Conservation (phyloP, 495 filamentous ascomycete genomes). For the Penicillium atrosanguineum region DNA sequence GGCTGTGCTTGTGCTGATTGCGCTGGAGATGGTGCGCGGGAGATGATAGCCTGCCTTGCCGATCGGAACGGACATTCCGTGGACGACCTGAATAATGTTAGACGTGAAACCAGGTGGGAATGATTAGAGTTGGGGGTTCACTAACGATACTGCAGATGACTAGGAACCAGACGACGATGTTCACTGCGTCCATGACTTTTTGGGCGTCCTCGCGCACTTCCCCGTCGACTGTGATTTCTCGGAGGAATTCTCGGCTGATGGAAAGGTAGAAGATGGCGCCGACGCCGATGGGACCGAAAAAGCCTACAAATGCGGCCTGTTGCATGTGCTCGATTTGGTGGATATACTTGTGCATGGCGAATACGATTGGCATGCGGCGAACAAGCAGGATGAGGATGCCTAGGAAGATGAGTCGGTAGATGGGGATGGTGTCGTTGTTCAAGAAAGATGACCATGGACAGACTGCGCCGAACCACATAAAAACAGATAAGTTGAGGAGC, state of each 20-base stretch:
- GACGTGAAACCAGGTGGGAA: neutral
- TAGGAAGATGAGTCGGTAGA: conserved; percentile 73
- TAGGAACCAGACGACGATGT: conserved; percentile 82
- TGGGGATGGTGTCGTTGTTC: conserved; percentile 66
- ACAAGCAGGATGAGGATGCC: conserved; percentile 80
- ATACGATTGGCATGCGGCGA: conserved; percentile 74
- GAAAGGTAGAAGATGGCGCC: conserved; percentile 90
- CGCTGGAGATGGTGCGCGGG: conserved; percentile 70
- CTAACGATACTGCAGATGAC: conserved; percentile 77
- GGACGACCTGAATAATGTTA: conserved; percentile 60
- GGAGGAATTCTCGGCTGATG: conserved; percentile 66
- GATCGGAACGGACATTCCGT: conserved; percentile 80
- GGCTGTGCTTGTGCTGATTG: conserved; percentile 39
- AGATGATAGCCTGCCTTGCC: conserved; percentile 80
- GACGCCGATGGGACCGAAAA: conserved; percentile 95
- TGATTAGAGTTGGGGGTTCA: neutral
- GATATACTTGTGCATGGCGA: conserved; percentile 70
- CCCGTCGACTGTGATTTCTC: conserved; percentile 54
- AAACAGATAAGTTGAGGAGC: conserved; percentile 80
- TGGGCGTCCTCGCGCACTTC: conserved; percentile 63
- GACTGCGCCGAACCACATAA: conserved; percentile 89
- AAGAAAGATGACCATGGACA: conserved; percentile 77
- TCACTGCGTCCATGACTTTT: conserved; percentile 59
- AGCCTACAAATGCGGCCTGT: conserved; percentile 82
- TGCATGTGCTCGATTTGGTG: conserved; percentile 71